phyloP scores from a whole-genome alignment of 768 basidiomycete genomes.

The Lactarius indigo region DNA sequence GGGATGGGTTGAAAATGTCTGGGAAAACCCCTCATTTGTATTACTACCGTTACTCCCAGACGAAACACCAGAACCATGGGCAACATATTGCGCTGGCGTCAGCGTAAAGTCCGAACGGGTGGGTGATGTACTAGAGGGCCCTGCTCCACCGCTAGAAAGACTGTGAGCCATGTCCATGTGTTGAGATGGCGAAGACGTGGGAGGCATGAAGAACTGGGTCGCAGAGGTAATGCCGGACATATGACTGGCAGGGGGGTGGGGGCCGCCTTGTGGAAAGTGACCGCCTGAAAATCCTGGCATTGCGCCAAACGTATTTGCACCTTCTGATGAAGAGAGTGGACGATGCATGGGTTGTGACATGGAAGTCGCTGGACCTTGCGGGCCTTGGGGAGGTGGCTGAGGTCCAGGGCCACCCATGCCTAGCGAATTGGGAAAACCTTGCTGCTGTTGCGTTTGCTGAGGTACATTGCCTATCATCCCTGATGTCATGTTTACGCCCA shows the following conservation, averaged over 20 bases:
- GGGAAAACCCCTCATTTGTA: slow-evolving; percentile 32
- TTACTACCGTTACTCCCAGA: slow-evolving; percentile 14
- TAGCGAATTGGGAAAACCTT: slow-evolving; percentile 7
- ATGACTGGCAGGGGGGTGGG: slow-evolving; percentile 22
- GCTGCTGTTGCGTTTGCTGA: slow-evolving; percentile 33
- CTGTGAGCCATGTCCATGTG: slow-evolving; percentile 45
- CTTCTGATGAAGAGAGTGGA: slow-evolving; percentile 12
- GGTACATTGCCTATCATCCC: slow-evolving; percentile 47
- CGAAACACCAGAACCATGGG: slow-evolving; percentile 34
- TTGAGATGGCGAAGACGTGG: slow-evolving; percentile 47
- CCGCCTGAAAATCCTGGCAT: slow-evolving; percentile 11
- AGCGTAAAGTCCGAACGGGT: slow-evolving; percentile 45
- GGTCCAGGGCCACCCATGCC: slow-evolving; percentile 18
- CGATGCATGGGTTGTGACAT: slow-evolving; percentile 21
- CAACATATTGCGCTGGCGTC: slow-evolving; percentile 64
- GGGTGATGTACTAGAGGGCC: slow-evolving; percentile 38
- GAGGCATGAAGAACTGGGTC: slow-evolving; percentile 37
- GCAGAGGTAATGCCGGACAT: slow-evolving; percentile 8
- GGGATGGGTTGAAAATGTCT: slow-evolving; percentile 36
- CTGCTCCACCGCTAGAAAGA: slow-evolving; percentile 34
- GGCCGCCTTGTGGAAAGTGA: slow-evolving; percentile 33
- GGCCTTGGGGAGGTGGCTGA: slow-evolving; percentile 10
- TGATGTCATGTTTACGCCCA: slow-evolving; percentile 42
- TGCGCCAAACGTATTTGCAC: slow-evolving; percentile 8
- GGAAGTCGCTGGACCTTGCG: slow-evolving; percentile 13